Evolutionary conservation across 129 eudicot species (phyloP).

Genomic region (Artemisia tridentata): DNA sequence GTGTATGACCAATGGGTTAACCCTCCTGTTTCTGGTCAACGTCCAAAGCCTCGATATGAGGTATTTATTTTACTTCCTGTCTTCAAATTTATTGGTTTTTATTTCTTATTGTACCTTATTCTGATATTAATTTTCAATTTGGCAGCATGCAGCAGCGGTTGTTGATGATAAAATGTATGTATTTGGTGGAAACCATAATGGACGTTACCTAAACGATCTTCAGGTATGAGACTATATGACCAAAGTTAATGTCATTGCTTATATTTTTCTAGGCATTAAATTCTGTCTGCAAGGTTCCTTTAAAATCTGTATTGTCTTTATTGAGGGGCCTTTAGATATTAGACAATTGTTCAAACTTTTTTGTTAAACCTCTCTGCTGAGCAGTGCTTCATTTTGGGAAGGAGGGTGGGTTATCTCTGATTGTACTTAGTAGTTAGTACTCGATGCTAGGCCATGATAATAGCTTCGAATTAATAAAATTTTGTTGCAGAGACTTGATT

Average conservation of each 20-base stretch:
- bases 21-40: constrained; percentile 73
- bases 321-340: neutral
- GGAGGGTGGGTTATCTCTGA: neutral
- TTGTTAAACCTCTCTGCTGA: too few relatives aligned
- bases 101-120: neutral
- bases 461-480: constrained; percentile 20
- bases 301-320: neutral
- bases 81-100: neutral
- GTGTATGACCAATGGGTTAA: constrained; percentile 97
- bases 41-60: constrained; percentile 95
- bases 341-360: too few relatives aligned
- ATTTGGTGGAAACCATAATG: constrained; percentile 98
- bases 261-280: neutral
- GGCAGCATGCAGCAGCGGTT: constrained; percentile 98
- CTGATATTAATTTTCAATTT: constrained; percentile 8
- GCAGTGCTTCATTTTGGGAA: neutral
- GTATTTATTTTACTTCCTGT: constrained; percentile 31
- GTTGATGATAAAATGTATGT: constrained; percentile 89
- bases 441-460: neutral
- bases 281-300: constrained; percentile 2
- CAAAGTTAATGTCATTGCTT: constrained; percentile 8
- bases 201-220: constrained; percentile 96
- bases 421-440: constrained; percentile 7
- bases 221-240: constrained; percentile 56
- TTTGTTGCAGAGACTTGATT: constrained; percentile 64